Evolutionary conservation across 2,329 filamentous ascomycete species (phyloP), one percentile per base, ranked within the genome.

Genomic region (Tolypocladium album): DNA sequence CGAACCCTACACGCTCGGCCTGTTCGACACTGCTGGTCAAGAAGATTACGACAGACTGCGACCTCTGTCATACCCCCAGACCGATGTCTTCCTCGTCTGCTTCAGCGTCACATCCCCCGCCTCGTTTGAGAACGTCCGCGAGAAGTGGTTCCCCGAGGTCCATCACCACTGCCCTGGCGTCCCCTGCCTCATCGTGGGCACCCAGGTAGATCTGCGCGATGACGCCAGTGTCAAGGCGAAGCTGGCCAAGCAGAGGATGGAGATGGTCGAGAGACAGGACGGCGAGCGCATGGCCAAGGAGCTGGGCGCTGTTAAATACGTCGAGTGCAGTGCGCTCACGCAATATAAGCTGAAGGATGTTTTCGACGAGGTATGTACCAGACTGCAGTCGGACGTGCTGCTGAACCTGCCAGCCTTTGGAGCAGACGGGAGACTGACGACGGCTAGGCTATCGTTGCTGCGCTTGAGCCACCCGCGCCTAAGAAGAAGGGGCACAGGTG

Each of bases 261-360:
- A 85, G 59, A 93, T 93, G 3, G 92, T 99, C 62, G 85, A 86
- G 72, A 92, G 89, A 75, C 92, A 96, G 75, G 92, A 97, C 66
- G 94, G 94, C 58, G 93, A 97, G 75, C 83, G 87, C 67, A 97
- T 97, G 91, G 93, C 94, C 3, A 96, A 93, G 80, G 93, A 97
- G 64, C 79, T 97, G n/a, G 92, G 92, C 63, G 94, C 94, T 6
- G 91, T 99, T 69, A 97, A 97, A 81, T 99, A 99, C 69, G 94
- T 97, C 65, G 94, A 99, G 79, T 99, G 94, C 80, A 97, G 92
- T 72, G 94, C 94, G 61, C 79, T 99, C 75, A 97, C 94, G 64
- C 94, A 99, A 80, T 97, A 92, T 79, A 97, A 97, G 79, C 79
- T 99, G 66, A 99, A 99, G 82, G 94, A 97, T 72, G 94, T 99